Evolutionary conservation across 176 grass and related monocot species (phyloP), one percentile per base, ranked within the genome.

Genomic region (Hordeum vulgare): DNA sequence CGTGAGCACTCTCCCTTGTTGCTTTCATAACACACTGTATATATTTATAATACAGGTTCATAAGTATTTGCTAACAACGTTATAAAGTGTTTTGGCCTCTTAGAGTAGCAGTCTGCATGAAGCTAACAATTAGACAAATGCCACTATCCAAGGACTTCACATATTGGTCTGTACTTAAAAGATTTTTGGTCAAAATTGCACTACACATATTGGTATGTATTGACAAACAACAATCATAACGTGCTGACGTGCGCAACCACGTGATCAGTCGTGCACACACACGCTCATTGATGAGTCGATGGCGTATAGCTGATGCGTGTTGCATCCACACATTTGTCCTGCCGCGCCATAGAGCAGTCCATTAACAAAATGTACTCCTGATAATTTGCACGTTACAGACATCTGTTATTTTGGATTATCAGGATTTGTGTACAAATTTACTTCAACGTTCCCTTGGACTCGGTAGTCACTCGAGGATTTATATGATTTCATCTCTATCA

Each of bases 1-100:
- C 93, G 96, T 99, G 77, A 93, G 96, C 90, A 13, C 71, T 59
- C 68, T 7, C 24, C 20, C 27, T 7, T 8, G 8, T 72, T 45
- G 8, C 0, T 7, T 41, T 72, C 74, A 21, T 79, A 9, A 17
- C 40, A 33, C 71, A 35, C 1, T 78, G n/a, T n/a, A 44, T 11
- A 20, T 11, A 29, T 9, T 7, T 70, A 13, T 41, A 5, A n/a
- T 12, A 6, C 17, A 2, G 18, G 36, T 15, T 71, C 21, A 24
- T 20, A n/a, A n/a, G n/a, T n/a, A 58, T 66, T 18, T 33, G 35
- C n/a, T 74, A 26, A 31, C 12, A 33, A 18, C 4, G 3, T 20
- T 57, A 8, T 14, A 14, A 76, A 71, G 11, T 41, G 4, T 60
- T 10, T 59, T 59, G 23, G 28, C 47, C 49, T 40, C 14, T 11